These are phyloP conservation scores for Sequoia sempervirens DNA, from an alignment of 75 land plant species.

Conservation along the genomic window DNA sequence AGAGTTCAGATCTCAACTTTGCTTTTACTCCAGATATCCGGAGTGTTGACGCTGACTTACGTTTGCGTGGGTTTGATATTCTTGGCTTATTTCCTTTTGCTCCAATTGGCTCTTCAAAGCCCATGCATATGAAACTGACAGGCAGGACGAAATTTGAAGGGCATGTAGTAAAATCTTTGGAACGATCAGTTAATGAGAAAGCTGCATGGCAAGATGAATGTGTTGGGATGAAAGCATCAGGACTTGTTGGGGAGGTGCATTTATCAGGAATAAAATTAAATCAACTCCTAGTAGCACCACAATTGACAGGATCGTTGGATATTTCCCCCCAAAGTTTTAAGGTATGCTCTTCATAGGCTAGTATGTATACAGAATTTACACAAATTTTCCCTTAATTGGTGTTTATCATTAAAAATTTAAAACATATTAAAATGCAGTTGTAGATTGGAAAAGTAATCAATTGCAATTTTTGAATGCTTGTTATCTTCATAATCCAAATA, in stretches of 20 bases:
- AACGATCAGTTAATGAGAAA: conserved; percentile 13
- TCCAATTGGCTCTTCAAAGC: conserved; percentile 55
- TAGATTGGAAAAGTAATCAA: background rate
- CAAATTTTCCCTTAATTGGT: background rate
- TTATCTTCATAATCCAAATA: background rate
- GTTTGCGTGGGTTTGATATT: conserved; percentile 88
- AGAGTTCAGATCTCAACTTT: conserved; percentile 15
- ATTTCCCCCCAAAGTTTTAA: conserved; percentile 56
- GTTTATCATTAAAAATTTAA: background rate
- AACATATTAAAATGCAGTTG: background rate
- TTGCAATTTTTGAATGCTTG: background rate
- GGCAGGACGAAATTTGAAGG: conserved; percentile 92
- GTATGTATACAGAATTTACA: no score
- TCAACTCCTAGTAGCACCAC: conserved; percentile 89
- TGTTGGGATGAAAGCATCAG: conserved; percentile 7
- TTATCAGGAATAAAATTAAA: conserved; percentile 87
- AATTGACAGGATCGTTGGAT: conserved; percentile 65
- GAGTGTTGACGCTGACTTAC: conserved; percentile 82
- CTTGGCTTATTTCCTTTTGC: conserved; percentile 55
- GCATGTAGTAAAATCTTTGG: conserved; percentile 35
- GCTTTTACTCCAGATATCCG: conserved; percentile 30
- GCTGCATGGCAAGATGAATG: background rate
- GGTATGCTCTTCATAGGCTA: conserved; percentile 27
- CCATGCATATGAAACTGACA: conserved; percentile 78
- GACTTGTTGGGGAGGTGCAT: conserved; percentile 76